These are phyloP conservation scores for Penicillium ucsense DNA, from an alignment of 495 filamentous ascomycete genomes.

Conservation along the genomic window DNA sequence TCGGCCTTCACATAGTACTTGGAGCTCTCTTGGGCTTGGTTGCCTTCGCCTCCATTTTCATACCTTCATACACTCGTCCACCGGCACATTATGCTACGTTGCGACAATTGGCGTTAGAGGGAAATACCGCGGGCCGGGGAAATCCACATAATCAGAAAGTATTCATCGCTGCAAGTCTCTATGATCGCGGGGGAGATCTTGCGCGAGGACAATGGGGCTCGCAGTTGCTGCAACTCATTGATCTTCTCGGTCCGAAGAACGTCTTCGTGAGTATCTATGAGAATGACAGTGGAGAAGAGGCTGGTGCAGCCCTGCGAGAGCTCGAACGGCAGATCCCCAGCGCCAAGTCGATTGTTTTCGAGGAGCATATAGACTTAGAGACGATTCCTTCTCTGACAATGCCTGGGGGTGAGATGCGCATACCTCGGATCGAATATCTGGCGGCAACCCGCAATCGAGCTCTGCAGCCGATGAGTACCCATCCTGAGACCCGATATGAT, in stretches of 20 bases:
- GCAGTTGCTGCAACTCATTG: constrained; percentile 51
- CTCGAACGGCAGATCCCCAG: constrained; percentile 37
- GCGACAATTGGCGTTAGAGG: constrained; percentile 23
- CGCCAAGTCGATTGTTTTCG: constrained; percentile 43
- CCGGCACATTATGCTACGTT: constrained; percentile 42
- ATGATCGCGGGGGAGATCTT: constrained; percentile 50
- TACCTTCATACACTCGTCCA: constrained; percentile 50
- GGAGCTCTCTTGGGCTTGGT: constrained; percentile 55
- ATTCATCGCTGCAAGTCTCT: constrained; percentile 68
- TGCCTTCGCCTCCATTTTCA: constrained; percentile 41
- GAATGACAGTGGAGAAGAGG: constrained; percentile 52
- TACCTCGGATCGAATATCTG: constrained; percentile 68
- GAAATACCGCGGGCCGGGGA: constrained; percentile 41
- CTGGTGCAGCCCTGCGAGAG: constrained; percentile 31
- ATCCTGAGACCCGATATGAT: constrained; percentile 41
- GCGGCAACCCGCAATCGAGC: constrained; percentile 73
- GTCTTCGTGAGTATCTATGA: constrained; percentile 53
- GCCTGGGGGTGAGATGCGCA: constrained; percentile 48
- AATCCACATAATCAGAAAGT: constrained; percentile 58
- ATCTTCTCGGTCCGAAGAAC: constrained; percentile 44
- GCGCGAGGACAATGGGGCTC: constrained; percentile 58
- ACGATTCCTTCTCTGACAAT: constrained; percentile 46
- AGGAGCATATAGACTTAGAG: constrained; percentile 41
- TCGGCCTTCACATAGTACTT: constrained; percentile 51
- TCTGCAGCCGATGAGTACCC: constrained; percentile 46